Base-by-base conservation (phyloP, 805 yeast species). In the Saccharomycopsis fermentans region DNA sequence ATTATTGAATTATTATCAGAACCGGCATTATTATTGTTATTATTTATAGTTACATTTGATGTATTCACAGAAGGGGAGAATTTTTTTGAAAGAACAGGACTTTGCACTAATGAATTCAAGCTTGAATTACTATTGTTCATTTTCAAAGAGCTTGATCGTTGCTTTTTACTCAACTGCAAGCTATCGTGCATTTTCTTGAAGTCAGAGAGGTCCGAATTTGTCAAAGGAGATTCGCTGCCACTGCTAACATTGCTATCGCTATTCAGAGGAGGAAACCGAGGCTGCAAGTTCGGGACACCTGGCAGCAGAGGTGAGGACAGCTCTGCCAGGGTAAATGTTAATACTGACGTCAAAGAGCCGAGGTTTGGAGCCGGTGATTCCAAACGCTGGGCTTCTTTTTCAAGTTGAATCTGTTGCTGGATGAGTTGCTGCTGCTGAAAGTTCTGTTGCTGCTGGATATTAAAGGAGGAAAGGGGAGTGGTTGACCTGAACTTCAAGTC, bases 161-260 rank as follows among this genome's bases (percentile, higher is more conserved):
- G 57, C 21, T 40, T 50, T 35, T 51, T 36, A 19, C 52, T 55
- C 11, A 37, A 47, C n/a, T 57, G 62, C 24, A 60, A 51, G 6
- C 36, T 35, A n/a, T 58, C 55, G 17, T 60, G 61, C 16, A 58
- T 34, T 32, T 60, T 58, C 39, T 53, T 60, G 40, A 60, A 58
- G 52, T 60, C 63, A 40, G 47, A 54, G 14, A 58, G 21, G 19
- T 58, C 59, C 36, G 27, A 27, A 43, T 58, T 52, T 21, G 50
- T 43, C 50, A 43, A 43, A 21, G 50, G 50, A 21, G 29, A 43
- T 4, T 43, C 50, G n/a, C 50, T 43, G 2, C 50, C 50, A 21
- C 29, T 43, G 29, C 50, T 43, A 17, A 12, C 21, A 40, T 48
- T 37, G 6, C 36, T 36, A 5, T 24, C 34, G 26, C 26, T 27